Conservation (phyloP, 129 eudicot species). For the Helianthus tuberosus region DNA sequence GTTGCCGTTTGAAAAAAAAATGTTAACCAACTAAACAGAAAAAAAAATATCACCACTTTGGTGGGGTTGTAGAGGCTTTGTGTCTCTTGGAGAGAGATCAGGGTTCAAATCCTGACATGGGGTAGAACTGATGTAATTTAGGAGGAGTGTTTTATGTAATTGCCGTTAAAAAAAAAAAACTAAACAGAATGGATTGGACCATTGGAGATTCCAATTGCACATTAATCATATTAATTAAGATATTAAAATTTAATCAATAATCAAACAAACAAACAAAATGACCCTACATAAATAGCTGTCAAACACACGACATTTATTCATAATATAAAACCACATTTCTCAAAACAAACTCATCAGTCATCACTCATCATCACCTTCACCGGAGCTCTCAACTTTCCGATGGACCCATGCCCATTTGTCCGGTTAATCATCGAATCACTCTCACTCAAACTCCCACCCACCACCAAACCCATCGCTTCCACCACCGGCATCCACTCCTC, state of each 20-base stretch:
- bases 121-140: too few species aligned
- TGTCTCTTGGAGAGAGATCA: too few species aligned
- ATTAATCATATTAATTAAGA: not conserved
- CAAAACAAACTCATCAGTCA: not conserved
- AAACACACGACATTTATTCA: slow-evolving; percentile 42
- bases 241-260: not conserved
- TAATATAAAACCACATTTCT: not conserved
- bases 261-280: not conserved
- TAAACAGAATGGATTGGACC: too few species aligned
- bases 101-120: too few species aligned
- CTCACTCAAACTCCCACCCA: slow-evolving; percentile 64
- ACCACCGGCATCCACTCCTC: slow-evolving; percentile 79
- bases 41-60: too few species aligned
- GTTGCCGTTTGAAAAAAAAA: too few species aligned
- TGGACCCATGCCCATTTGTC: slow-evolving; percentile 99
- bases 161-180: too few species aligned
- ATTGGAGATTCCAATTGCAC: too few species aligned
- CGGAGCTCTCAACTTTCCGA: slow-evolving; percentile 14
- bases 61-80: too few species aligned
- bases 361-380: not conserved
- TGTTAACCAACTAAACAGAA: too few species aligned
- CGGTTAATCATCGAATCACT: slow-evolving; percentile 76
- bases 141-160: too few species aligned
- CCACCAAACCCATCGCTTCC: slow-evolving; percentile 58
- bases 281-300: slow-evolving; percentile 39